These are phyloP conservation scores for Alternaria infectoria DNA, from an alignment of 2,329 filamentous ascomycete species.

Conservation along the genomic window DNA sequence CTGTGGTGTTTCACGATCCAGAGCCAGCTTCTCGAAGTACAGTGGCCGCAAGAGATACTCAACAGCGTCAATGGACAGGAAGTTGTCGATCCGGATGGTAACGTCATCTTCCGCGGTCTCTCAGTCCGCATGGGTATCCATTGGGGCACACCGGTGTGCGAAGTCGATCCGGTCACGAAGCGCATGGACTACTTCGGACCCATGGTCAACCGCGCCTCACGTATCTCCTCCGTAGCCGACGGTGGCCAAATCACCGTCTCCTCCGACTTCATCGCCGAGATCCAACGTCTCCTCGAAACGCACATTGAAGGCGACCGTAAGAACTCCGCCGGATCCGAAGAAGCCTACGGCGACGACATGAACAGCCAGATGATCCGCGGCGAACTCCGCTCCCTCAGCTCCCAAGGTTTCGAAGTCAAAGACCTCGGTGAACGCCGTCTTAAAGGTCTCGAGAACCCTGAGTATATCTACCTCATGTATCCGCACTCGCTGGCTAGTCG, in stretches of 20 bases:
- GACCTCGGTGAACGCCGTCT: conserved; percentile 94
- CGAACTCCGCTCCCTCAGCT: conserved; percentile 84
- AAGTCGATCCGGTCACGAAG: conserved; percentile 92
- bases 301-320: conserved; percentile 84
- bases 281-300: conserved; percentile 86
- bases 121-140: conserved; percentile 98
- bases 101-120: conserved; percentile 89
- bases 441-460: conserved; percentile 96
- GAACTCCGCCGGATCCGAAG: conserved; percentile 72
- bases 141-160: conserved; percentile 92
- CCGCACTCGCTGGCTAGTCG: conserved; percentile 86
- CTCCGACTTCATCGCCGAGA: conserved; percentile 95
- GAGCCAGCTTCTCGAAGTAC: conserved; percentile 81
- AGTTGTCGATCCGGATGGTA: conserved; percentile 80
- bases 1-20: conserved; percentile 98
- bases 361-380: conserved; percentile 80
- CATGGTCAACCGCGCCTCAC: conserved; percentile 97
- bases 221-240: conserved; percentile 92
- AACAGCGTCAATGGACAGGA: conserved; percentile 85
- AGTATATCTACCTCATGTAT: conserved; percentile 94
- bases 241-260: conserved; percentile 97
- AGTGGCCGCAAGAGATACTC: conserved; percentile 92
- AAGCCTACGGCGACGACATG: conserved; percentile 76
- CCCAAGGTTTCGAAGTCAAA: conserved; percentile 95
- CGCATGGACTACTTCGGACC: conserved; percentile 99